Evolutionary conservation across 805 yeast genomes (phyloP).

Genomic region (Wilhelminamyces savonicus): DNA sequence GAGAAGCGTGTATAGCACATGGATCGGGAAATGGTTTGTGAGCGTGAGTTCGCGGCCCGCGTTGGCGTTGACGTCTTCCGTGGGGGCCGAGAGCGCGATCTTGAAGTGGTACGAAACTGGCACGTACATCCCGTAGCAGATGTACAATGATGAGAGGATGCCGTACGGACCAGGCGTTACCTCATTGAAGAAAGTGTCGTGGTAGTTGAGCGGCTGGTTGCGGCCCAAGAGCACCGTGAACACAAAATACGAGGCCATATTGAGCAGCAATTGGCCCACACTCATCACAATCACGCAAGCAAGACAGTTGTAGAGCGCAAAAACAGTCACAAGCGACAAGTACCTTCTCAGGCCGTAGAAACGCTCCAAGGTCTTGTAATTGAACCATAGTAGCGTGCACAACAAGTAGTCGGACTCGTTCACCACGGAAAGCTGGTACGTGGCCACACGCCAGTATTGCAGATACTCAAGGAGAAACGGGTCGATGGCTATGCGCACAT

Average conservation of each 20-base stretch:
- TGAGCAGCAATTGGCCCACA: slow-evolving; percentile 31
- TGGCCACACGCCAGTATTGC: slow-evolving; percentile 52
- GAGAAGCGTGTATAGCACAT: slow-evolving; percentile 29
- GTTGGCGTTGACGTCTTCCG: slow-evolving; percentile 1
- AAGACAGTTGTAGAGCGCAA: slow-evolving; percentile 43
- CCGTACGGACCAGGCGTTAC: slow-evolving; percentile 37
- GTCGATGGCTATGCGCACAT: slow-evolving; percentile 36
- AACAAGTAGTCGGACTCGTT: slow-evolving; percentile 55
- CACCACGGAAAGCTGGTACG: slow-evolving; percentile 47
- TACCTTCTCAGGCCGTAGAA: slow-evolving; percentile 52
- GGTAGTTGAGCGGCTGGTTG: slow-evolving; percentile 9
- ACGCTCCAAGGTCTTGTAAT: slow-evolving; percentile 52
- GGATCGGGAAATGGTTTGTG: slow-evolving; percentile 36
- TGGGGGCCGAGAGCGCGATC: slow-evolving; percentile 20
- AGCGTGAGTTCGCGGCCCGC: slow-evolving; percentile 15
- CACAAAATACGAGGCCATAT: slow-evolving; percentile 30
- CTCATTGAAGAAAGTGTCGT: slow-evolving; percentile 25
- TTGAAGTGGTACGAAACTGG: slow-evolving; percentile 31
- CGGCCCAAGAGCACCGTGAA: slow-evolving; percentile 1
- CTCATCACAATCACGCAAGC: slow-evolving; percentile 32
- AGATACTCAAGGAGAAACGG: slow-evolving; percentile 50
- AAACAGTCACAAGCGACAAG: slow-evolving; percentile 37
- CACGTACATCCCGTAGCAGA: slow-evolving; percentile 29
- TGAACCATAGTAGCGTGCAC: slow-evolving; percentile 40
- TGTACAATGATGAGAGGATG: slow-evolving; percentile 30